Percentiles rank a stretch among this genome's conserved stretches.
phyloP scores from a whole-genome alignment of 2,329 filamentous ascomycete species.

The Neofusicoccum umdonicola region DNA sequence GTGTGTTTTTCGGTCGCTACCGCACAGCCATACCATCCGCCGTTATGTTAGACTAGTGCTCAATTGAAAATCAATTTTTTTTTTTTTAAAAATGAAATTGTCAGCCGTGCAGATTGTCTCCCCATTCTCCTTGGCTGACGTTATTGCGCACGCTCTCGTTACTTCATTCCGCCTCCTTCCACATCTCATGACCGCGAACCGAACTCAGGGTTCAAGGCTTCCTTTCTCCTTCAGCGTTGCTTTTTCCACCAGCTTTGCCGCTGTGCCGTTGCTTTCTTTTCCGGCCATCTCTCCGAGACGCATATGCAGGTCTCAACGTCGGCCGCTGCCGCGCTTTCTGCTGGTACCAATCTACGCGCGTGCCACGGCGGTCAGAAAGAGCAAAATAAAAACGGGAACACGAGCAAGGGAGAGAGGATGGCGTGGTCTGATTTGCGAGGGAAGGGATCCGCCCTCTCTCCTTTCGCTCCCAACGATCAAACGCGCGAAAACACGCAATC shows the following conservation, averaged over 20 bases:
- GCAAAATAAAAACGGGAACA: too few species aligned
- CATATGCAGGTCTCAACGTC: background rate
- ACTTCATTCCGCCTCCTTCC: background rate
- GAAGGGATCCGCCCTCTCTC: background rate
- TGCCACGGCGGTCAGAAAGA: too few species aligned
- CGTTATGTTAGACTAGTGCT: slow-evolving; percentile 15
- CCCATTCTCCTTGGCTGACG: background rate
- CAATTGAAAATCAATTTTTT: background rate
- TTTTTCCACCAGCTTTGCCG: background rate
- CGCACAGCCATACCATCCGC: slow-evolving; percentile 5
- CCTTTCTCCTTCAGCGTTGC: background rate
- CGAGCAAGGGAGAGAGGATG: too few species aligned
- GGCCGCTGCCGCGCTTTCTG: background rate
- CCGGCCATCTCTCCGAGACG: background rate
- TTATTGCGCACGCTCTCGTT: background rate
- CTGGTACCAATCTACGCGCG: background rate
- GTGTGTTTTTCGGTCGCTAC: slow-evolving; percentile 13
- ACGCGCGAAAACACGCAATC: background rate
- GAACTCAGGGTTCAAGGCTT: background rate
- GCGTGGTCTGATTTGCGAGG: too few species aligned
- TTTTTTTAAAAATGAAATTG: too few species aligned
- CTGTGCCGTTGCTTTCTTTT: background rate
- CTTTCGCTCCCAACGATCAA: background rate
- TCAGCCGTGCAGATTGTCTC: too few species aligned
- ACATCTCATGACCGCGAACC: background rate